Evolutionary conservation across 1,139 yeast species (phyloP).

Genomic region (Geotrichum macrosporum): DNA sequence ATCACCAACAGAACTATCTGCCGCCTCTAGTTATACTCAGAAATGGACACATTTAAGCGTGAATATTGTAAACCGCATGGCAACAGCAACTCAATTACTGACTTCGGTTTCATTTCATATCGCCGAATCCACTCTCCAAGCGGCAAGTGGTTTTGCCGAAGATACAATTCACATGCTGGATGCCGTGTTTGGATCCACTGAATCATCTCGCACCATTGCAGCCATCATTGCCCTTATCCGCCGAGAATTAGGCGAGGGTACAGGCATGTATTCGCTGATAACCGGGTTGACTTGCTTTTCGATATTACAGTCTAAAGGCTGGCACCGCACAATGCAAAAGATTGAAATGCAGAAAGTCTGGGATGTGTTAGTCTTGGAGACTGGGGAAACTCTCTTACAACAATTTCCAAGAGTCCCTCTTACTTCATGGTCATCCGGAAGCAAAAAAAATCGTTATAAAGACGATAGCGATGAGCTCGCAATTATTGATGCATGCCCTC

Average conservation of each 20-base stretch:
- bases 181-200: constrained; percentile 37
- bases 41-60: constrained; percentile 29
- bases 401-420: constrained; percentile 26
- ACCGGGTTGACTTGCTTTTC: constrained; percentile 35
- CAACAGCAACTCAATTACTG: constrained; percentile 34
- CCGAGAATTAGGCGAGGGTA: constrained; percentile 33
- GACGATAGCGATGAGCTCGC: constrained; percentile 27
- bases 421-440: background rate
- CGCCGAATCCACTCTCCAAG: constrained; percentile 29
- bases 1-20: too few species aligned
- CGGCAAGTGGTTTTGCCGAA: constrained; percentile 31
- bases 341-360: constrained; percentile 33
- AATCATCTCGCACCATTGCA: constrained; percentile 35
- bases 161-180: constrained; percentile 36
- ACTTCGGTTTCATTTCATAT: constrained; percentile 35
- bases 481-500: constrained; percentile 29
- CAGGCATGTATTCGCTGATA: constrained; percentile 32
- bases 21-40: too few species aligned
- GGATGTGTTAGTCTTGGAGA: constrained; percentile 37
- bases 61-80: constrained; percentile 28
- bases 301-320: constrained; percentile 33
- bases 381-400: constrained; percentile 34
- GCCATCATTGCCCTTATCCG: constrained; percentile 31
- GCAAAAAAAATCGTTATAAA: constrained; percentile 20
- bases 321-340: constrained; percentile 30